Evolutionary conservation across 768 basidiomycete genomes (phyloP), one percentile per base, ranked within the genome.

Genomic region (Trametes maxima): DNA sequence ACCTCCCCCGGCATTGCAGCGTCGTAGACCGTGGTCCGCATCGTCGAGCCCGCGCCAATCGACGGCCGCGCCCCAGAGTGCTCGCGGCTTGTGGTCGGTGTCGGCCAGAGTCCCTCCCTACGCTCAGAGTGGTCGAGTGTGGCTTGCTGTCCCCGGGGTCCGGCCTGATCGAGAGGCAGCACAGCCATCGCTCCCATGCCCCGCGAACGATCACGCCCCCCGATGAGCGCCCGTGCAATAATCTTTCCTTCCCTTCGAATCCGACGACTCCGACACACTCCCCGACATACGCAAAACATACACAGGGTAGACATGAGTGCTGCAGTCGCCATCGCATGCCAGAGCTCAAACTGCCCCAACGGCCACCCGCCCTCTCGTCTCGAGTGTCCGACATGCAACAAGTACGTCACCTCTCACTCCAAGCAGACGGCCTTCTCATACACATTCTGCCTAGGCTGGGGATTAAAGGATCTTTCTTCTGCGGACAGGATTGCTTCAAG

Each of bases 401-500:
- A 95, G 95, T 95, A 65, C 66, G 81, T 80, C 57, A 40, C 37
- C 35, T 42, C 40, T n/a, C 45, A 35, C 28, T 54, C 43, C 14
- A 49, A 57, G 46, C 59, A 59, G 48, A 60, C 48, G 35, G 42
- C 44, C 65, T 51, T 64, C 57, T 67, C 64, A 52, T 69, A 57
- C 14, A 59, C 45, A 33, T 14, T 7, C 48, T 24, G 60, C 62
- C 39, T 66, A 94, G 92, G 72, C 79, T 94, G 36, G 90, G 89
- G 53, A 88, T 94, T 64, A 82, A 80, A 49, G 90, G 92, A 33
- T 94, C 92, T 35, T 91, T 89, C 72, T 98, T 95, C 77, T 98
- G 96, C 66, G 86, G 88, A 24, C 96, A 98, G 75, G 93, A 92
- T 52, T 98, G 96, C 77, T 98, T 98, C 85, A 98, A 97, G 76